Base-by-base conservation (phyloP, 1,284 basidiomycete species). In the Leccinum glutinopallens region DNA sequence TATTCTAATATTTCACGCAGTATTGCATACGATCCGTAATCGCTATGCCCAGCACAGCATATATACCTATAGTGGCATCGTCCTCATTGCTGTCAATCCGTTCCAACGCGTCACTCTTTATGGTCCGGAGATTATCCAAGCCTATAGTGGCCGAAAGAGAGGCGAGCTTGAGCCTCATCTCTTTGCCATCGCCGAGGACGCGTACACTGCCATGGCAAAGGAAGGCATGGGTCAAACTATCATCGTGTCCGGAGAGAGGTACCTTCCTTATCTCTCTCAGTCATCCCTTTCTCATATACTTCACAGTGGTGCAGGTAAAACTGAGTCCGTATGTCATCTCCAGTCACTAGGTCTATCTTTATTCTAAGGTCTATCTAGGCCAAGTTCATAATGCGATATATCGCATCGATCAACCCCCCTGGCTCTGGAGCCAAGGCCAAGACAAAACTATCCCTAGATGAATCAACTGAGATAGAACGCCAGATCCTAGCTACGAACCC, bases 301-400 rank as follows among this genome's bases (percentile, higher is more conserved):
- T 55, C 60, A 49, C 62, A 96, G 94, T 84, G 97, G 97, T 80
- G 97, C 97, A 60, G 97, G 97, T 64, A 99, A 99, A 83, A 99
- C 97, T 0, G 97, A 99, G 79, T 98, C 96, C 54, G 94, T 92
- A 71, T 76, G 88, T 66, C 72, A 49, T 49, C 60, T 63, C 33
- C 33, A 39, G 61, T 10, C 19, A 46, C 39, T 59, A 56, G 46
- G 61, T 61, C 17, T 43, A 12, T 59, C 13, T 60, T 56, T 54
- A 59, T 60, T 39, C 61, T 62, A 61, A 65, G 22, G 25, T 39
- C 63, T 61, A 65, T 49, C 58, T 70, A 93, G 91, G 94, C 97
- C 62, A 99, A 99, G 82, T 97, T 96, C 81, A 99, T 99, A 77
- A 96, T 99, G 89, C 90, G 97, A 66, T 99, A 99, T 80, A 92